phyloP scores from a whole-genome alignment of 768 basidiomycete species.

The Mycena vitilis region DNA sequence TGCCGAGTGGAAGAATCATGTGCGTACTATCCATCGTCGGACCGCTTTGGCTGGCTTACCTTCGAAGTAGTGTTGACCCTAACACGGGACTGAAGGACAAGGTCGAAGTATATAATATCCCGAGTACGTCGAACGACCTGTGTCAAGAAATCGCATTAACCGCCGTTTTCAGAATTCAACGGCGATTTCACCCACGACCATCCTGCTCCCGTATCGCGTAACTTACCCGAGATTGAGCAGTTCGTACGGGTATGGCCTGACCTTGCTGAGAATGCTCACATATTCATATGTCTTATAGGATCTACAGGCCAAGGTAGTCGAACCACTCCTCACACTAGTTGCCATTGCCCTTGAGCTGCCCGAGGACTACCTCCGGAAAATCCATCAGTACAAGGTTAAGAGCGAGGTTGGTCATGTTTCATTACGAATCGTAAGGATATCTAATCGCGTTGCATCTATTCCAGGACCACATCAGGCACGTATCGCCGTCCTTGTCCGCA shows the following conservation, averaged over 20 bases:
- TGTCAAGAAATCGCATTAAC: too few relatives aligned
- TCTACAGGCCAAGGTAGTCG: conserved; percentile 60
- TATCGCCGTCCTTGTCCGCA: not conserved
- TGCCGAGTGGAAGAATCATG: conserved; percentile 58
- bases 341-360: conserved; percentile 65
- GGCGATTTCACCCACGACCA: conserved; percentile 57
- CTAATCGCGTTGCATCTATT: not conserved
- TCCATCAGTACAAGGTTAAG: conserved; percentile 58
- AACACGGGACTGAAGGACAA: conserved; percentile 54
- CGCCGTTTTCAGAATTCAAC: conserved; percentile 51
- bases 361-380: conserved; percentile 58
- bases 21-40: conserved; percentile 31
- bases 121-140: conserved; percentile 41
- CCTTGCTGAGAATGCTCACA: not conserved
- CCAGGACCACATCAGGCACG: conserved; percentile 31
- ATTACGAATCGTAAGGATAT: too few relatives aligned
- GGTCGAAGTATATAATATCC: conserved; percentile 64
- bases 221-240: conserved; percentile 56
- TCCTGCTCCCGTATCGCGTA: conserved; percentile 51
- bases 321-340: conserved; percentile 58
- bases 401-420: conserved; percentile 48
- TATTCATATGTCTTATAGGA: conserved; percentile 36
- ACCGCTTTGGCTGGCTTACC: not conserved
- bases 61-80: conserved; percentile 44
- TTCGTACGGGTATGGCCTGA: conserved; percentile 50